Base-by-base conservation (phyloP, 495 filamentous ascomycete genomes). In the Penicillium robsamsonii region DNA sequence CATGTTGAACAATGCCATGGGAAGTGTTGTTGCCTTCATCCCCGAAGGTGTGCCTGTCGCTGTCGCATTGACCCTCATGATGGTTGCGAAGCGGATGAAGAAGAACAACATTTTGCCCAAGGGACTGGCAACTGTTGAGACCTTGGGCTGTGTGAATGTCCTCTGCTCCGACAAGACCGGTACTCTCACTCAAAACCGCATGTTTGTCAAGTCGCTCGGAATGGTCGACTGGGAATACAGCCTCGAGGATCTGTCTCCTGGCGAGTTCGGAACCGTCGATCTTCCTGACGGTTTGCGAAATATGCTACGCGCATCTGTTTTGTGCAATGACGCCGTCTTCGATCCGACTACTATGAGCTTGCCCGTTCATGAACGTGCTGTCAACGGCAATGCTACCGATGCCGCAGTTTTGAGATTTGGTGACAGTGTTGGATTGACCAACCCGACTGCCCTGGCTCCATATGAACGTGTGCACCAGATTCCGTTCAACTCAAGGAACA, bases 401-500 rank as follows among this genome's bases (percentile, higher is more conserved):
- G 80, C 83, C 48, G 86, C 88, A 8, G 78, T 89, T 27, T 70
- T 92, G 17, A 79, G 86, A 31, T 83, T 90, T 46, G 80, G 84
- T 0, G 86, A 89, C 62, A 72, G 70, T 11, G 70, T 88, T n/a
- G 75, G 75, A 2, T 67, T 81, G 0, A 73, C 81, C 10, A 64
- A 82, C 4, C 68, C 78, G 12, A 69, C 73, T 17, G 65, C 75
- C 37, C 54, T 70, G 4, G 56, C 53, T 12, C 44, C 54, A 17
- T 87, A 81, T 77, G 76, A 79, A 42, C 83, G 81, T 38, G 75
- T 82, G 7, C 87, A 83, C 66, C 81, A 89, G 57, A 70, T 90
- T 7, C 83, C 83, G 0, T 91, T 92, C 72, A 92, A 90, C 66
- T 86, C 82, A 62, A 89, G 89, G 73, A 90, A 89, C 65, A 92